Evolutionary conservation across 805 yeast species (phyloP).

Genomic region (Candida mattraensis): DNA sequence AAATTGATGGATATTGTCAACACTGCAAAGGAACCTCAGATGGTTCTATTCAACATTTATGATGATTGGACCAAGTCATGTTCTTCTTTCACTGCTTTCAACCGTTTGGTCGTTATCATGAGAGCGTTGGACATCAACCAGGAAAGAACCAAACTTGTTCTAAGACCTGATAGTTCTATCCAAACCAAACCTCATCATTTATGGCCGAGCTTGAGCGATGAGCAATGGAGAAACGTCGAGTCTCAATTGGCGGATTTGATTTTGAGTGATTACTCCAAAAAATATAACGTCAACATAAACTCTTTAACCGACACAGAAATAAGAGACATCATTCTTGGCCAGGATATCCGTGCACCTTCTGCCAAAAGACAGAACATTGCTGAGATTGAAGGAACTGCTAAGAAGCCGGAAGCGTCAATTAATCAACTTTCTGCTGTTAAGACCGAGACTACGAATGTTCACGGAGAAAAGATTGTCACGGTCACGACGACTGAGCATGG

Average conservation of each 20-base stretch:
- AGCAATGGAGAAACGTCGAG: conserved; percentile 92
- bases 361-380: conserved; percentile 81
- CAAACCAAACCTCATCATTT: conserved; percentile 75
- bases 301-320: conserved; percentile 91
- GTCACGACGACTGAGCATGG: conserved; percentile 91
- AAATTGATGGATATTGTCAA: conserved; percentile 75
- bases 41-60: conserved; percentile 86
- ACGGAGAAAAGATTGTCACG: conserved; percentile 94
- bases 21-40: conserved; percentile 88
- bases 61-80: conserved; percentile 90
- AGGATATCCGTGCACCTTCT: conserved; percentile 88
- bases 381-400: conserved; percentile 57
- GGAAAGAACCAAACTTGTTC: conserved; percentile 71
- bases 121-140: conserved; percentile 78
- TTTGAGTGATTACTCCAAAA: conserved; percentile 77
- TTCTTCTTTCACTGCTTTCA: conserved; percentile 91
- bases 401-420: conserved; percentile 37
- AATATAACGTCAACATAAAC: conserved; percentile 81
- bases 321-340: conserved; percentile 91
- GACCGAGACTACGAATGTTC: conserved; percentile 82
- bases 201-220: conserved; percentile 90
- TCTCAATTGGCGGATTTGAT: conserved; percentile 85
- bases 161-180: conserved; percentile 72
- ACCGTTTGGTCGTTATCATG: conserved; percentile 78
- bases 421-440: conserved; percentile 73